phyloP scores from a whole-genome alignment of 495 filamentous ascomycete genomes.

The Aspergillus affinis region DNA sequence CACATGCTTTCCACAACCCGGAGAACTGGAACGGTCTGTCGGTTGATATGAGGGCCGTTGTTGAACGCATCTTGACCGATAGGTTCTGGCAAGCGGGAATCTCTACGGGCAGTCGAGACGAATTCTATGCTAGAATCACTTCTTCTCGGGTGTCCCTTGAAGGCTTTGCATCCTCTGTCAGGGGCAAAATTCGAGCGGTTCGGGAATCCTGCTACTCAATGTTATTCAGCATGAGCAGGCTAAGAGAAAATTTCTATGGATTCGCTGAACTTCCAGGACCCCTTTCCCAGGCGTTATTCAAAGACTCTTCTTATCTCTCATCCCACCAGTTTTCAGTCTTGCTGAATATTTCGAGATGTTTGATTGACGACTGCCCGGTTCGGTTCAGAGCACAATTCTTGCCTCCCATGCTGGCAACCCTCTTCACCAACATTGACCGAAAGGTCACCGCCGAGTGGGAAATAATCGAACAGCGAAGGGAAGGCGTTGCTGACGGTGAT shows the following conservation, averaged over 20 bases:
- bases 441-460: slow-evolving; percentile 89
- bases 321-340: slow-evolving; percentile 91
- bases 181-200: slow-evolving; percentile 82
- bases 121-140: slow-evolving; percentile 90
- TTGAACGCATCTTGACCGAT: slow-evolving; percentile 84
- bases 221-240: slow-evolving; percentile 85
- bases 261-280: slow-evolving; percentile 80
- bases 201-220: slow-evolving; percentile 92
- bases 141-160: slow-evolving; percentile 87
- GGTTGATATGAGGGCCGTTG: slow-evolving; percentile 70
- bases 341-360: slow-evolving; percentile 76
- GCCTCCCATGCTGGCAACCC: slow-evolving; percentile 75
- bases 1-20: slow-evolving; percentile 92
- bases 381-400: slow-evolving; percentile 75
- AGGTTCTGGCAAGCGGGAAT: slow-evolving; percentile 99
- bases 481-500: slow-evolving; percentile 63
- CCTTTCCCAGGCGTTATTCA: slow-evolving; percentile 79
- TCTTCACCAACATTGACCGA: slow-evolving; percentile 81
- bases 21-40: slow-evolving; percentile 79
- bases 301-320: slow-evolving; percentile 79
- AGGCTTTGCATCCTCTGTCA: slow-evolving; percentile 88
- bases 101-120: slow-evolving; percentile 88
- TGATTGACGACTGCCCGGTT: slow-evolving; percentile 89
- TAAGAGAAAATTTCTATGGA: slow-evolving; percentile 87
- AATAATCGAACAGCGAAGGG: slow-evolving; percentile 59